phyloP scores from a whole-genome alignment of 495 filamentous ascomycete genomes.

The Chaetomium fimeti region DNA sequence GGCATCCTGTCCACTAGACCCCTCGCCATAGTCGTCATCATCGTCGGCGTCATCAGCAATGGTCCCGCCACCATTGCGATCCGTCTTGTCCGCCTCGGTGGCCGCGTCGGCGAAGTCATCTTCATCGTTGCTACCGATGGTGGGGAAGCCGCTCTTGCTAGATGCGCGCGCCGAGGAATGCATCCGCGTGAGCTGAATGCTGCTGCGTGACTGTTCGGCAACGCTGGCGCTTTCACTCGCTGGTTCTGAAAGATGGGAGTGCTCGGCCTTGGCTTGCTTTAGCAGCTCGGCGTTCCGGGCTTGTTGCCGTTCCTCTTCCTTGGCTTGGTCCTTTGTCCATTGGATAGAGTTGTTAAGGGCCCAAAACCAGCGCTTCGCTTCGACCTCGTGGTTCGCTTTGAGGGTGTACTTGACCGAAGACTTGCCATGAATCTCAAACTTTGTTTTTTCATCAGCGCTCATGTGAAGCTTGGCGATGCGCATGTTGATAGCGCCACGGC shows the following conservation, averaged over 20 bases:
- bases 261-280: conserved; percentile 59
- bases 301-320: conserved; percentile 75
- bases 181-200: conserved; percentile 45
- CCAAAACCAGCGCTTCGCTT: conserved; percentile 96
- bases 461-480: conserved; percentile 89
- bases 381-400: conserved; percentile 92
- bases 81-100: conserved; percentile 36
- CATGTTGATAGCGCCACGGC: conserved; percentile 98
- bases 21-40: conserved; percentile 82
- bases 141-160: conserved; percentile 33
- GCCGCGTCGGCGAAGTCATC: conserved; percentile 45
- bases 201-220: conserved; percentile 44
- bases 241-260: conserved; percentile 41
- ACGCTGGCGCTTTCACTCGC: conserved; percentile 54
- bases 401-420: conserved; percentile 98
- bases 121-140: conserved; percentile 43
- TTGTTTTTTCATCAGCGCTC: conserved; percentile 94
- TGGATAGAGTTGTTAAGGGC: conserved; percentile 98
- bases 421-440: conserved; percentile 96
- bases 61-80: conserved; percentile 24
- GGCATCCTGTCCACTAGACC: conserved; percentile 73
- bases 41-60: conserved; percentile 58
- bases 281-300: conserved; percentile 71
- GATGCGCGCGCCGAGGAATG: conserved; percentile 35
- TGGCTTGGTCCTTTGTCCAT: conserved; percentile 95